Conservation (phyloP, 345 rosid species). For the Mallotus nudiflorus region DNA sequence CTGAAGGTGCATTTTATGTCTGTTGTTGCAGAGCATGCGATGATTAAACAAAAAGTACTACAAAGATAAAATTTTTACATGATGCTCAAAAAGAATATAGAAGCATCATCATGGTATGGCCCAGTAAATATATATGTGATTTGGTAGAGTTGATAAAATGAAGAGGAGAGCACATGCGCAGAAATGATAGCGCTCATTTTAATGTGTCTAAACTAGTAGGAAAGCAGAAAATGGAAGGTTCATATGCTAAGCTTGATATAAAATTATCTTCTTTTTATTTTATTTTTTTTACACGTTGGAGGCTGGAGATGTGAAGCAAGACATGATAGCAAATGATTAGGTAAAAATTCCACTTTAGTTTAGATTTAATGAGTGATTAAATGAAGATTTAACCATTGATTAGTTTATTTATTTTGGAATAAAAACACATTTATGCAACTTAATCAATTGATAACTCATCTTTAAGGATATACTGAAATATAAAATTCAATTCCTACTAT, state of each 20-base stretch:
- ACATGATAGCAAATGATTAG: not conserved
- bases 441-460: too few species aligned
- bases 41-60: not conserved
- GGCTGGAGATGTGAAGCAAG: not conserved
- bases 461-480: too few species aligned
- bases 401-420: too few species aligned
- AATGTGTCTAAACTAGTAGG: not conserved
- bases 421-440: too few species aligned
- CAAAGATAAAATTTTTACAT: not conserved
- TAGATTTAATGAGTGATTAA: too few species aligned
- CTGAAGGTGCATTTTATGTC: not conserved
- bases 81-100: constrained; percentile 1
- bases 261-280: too few species aligned
- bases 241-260: not conserved
- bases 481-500: too few species aligned
- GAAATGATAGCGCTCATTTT: not conserved
- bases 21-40: not conserved
- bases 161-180: constrained; percentile 14
- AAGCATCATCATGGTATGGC: constrained; percentile 1
- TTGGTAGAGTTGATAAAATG: not conserved
- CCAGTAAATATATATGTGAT: not conserved
- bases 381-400: too few species aligned
- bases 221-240: not conserved
- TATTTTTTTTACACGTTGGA: too few species aligned
- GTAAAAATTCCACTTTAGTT: too few species aligned